Evolutionary conservation across 1,284 basidiomycete species (phyloP), one percentile per base, ranked within the genome.

Genomic region (Apiotrichum veenhuisii): DNA sequence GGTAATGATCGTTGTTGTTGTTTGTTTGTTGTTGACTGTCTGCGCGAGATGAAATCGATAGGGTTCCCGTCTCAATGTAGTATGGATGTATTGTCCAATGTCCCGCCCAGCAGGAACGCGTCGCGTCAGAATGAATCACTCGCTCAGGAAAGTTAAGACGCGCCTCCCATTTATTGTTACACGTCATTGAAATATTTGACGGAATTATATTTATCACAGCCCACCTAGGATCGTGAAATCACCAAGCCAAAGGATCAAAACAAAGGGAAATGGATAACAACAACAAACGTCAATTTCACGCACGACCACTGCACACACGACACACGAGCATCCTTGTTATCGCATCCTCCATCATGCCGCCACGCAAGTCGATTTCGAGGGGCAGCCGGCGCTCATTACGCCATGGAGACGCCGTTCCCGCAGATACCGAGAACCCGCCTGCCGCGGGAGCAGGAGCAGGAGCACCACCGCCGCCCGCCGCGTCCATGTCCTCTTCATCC

Each of bases 331-430:
- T n/a, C n/a, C n/a, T n/a, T n/a, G n/a, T n/a, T n/a, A n/a, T n/a
- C n/a, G n/a, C n/a, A n/a, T n/a, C n/a, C n/a, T 41, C 25, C 50
- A 54, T 34, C 40, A 58, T 61, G 53, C 33, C 58, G 23, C 57
- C 64, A 17, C 62, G 65, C 45, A 64, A 64, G 30, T 65, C 65
- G 9, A 50, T 50, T 5, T 57, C 56, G 14, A 57, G 46, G 26
- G 18, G 9, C 40, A 8, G 26, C n/a, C 52, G 52, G 17, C n/a
- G 36, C 18, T 52, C 51, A 45, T 25, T 25, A 17, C 23, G 27
- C 44, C 17, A 15, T 3, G 42, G 37, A 18, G 17, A 17, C 15
- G 37, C 17, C 3, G 15, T 8, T 5, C 18, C 25, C 15, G 46
- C 34, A 9, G 34, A 48, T 22, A n/a, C 34, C 2, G 22, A 27